A percentile compares a stretch with the other conserved stretches of the same genome.
These are phyloP conservation scores for Trichoderma gracile DNA, from an alignment of 2,329 filamentous ascomycete species.

Conservation along the genomic window DNA sequence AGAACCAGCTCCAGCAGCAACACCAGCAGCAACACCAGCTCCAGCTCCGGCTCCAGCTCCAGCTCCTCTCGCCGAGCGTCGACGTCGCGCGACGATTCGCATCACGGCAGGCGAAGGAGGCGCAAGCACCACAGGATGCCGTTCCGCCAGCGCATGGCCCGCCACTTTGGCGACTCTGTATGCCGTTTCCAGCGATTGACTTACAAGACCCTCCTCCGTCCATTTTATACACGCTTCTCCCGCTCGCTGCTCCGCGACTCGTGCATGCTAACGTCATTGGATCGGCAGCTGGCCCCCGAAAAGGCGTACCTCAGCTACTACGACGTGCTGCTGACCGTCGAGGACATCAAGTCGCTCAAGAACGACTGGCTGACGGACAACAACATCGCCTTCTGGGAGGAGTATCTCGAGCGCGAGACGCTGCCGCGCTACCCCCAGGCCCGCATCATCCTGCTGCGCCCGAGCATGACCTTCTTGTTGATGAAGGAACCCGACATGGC, in stretches of 20 bases:
- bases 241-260: neutral
- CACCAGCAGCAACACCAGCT: constrained; percentile 18
- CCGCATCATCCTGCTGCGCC: constrained; percentile 85
- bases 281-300: constrained; percentile 49
- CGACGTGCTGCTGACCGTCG: constrained; percentile 65
- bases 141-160: constrained; percentile 47
- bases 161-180: constrained; percentile 52
- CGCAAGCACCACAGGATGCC: constrained; percentile 38
- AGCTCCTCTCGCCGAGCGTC: constrained; percentile 13
- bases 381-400: constrained; percentile 97
- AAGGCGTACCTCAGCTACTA: constrained; percentile 46
- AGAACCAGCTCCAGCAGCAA: constrained; percentile 1
- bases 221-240: neutral
- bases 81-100: constrained; percentile 20
- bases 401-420: constrained; percentile 89
- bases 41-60: constrained; percentile 14
- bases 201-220: neutral
- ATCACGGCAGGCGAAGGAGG: constrained; percentile 25
- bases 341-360: constrained; percentile 85
- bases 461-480: constrained; percentile 89
- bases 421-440: constrained; percentile 77
- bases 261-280: constrained; percentile 19
- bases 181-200: neutral
- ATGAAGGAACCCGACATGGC: constrained; percentile 67
- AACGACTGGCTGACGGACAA: constrained; percentile 97